A percentile compares a stretch with the other conserved stretches of the same genome.
These are phyloP conservation scores for Tuctoria greenei DNA, from an alignment of 176 grass and related monocot genomes.

Conservation along the genomic window DNA sequence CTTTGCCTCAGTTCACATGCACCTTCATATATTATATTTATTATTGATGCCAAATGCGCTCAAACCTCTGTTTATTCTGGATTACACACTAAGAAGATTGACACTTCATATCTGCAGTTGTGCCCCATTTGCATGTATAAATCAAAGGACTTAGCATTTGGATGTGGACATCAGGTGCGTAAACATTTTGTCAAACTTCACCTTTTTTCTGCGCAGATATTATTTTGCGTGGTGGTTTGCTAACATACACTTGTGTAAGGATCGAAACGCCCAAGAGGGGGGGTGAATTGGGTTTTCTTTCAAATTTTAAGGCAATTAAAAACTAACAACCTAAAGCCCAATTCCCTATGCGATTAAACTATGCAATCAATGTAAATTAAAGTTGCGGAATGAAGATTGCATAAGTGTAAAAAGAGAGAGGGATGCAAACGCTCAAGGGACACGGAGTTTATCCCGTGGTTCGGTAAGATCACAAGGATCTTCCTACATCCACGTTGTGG, in stretches of 20 bases:
- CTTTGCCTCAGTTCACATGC: not conserved
- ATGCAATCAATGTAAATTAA: too few species aligned
- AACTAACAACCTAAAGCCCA: too few species aligned
- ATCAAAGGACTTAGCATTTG: conserved; percentile 91
- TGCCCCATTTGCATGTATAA: conserved; percentile 93
- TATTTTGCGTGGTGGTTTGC: not conserved
- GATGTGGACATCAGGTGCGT: conserved; percentile 92
- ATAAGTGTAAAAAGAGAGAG: too few species aligned
- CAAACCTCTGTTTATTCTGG: not conserved
- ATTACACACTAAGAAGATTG: conserved; percentile 17
- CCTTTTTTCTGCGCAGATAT: not conserved
- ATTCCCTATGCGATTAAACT: too few species aligned
- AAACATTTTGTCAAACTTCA: conserved; percentile 16
- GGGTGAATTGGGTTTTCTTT: too few species aligned
- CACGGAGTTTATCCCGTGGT: too few species aligned
- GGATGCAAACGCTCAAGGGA: too few species aligned
- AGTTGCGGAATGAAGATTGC: too few species aligned
- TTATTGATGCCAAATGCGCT: not conserved
- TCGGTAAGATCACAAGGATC: too few species aligned
- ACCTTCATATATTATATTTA: conserved; percentile 12
- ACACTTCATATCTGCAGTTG: conserved; percentile 44
- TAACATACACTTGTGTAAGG: conserved; percentile 31
- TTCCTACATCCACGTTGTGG: too few species aligned
- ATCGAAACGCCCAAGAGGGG: too few species aligned
- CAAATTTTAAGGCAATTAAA: too few species aligned